Base-by-base conservation (phyloP, 176 grass and related monocot genomes). In the Hsuehochloa calcarea region DNA sequence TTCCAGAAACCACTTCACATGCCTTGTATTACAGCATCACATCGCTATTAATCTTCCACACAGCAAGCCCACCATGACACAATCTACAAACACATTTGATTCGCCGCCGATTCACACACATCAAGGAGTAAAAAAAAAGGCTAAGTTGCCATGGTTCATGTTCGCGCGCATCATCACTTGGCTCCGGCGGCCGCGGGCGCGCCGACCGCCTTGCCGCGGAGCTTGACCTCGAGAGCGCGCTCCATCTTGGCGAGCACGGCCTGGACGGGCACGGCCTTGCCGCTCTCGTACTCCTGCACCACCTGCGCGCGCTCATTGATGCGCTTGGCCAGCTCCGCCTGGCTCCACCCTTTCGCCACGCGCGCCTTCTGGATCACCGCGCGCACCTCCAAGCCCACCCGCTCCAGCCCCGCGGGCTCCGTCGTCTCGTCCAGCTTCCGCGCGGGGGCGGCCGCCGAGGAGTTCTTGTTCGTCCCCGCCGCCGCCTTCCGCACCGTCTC, bases 201-300 rank as follows among this genome's bases (percentile, higher is more conserved):
- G 3, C 89, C 80, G 49, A 90, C 67, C 1, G 67, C 84, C 85
- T 93, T 95, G 15, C 95, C 89, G 16, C 95, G 84, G 70, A 95
- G 95, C 87, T 95, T 98, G 76, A 95, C 93, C 55, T 82, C 75
- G 74, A 95, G 93, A 2, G 85, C 91, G 87, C 89, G 88, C 88
- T 98, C 95, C 95, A 95, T 95, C 87, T 93, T 93, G 50, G 89
- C 89, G 25, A 98, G 93, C 55, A 98, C 87, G 37, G 87, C 91
- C 91, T 95, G 92, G 55, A 79, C 87, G 6, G 92, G 91, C 58
- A 91, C 87, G 25, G 93, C 95, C 80, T 85, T 93, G 43, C 95
- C 91, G 66, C 87, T 90, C 79, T 98, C 93, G 80, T 93, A 98
- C 85, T 98, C 95, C 87, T 91, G 93, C 71, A 95, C 95, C 80